phyloP scores from a whole-genome alignment of 2,329 filamentous ascomycete genomes.

The Fusarium pseudocircinatum region DNA sequence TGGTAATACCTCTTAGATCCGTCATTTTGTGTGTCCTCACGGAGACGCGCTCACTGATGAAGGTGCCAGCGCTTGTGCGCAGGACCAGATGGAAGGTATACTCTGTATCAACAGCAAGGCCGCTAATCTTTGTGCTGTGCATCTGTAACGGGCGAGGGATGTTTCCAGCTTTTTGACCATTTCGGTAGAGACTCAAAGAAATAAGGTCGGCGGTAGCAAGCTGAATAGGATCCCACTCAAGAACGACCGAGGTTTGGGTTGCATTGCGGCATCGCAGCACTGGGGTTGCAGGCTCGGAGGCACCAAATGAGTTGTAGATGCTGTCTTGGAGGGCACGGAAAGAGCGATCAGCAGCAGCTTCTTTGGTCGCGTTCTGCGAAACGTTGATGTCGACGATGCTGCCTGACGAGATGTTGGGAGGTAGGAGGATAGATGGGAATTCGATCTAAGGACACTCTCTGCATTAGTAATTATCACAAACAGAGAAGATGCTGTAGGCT shows the following conservation, averaged over 20 bases:
- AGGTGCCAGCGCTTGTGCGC: constrained; percentile 89
- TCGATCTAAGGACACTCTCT: constrained; percentile 75
- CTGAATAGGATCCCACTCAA: constrained; percentile 97
- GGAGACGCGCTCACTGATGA: constrained; percentile 80
- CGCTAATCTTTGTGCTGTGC: constrained; percentile 95
- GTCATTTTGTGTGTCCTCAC: constrained; percentile 99
- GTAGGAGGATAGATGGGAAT: constrained; percentile 96
- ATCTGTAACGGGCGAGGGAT: constrained; percentile 89
- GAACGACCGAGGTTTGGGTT: constrained; percentile 96
- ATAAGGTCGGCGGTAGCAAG: constrained; percentile 92
- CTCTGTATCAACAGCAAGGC: constrained; percentile 94
- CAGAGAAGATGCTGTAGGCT: constrained; percentile 45
- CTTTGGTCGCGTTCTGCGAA: constrained; percentile 82
- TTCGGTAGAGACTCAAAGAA: constrained; percentile 90
- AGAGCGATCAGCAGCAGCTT: constrained; percentile 75
- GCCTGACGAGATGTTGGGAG: constrained; percentile 92
- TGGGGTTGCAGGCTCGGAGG: constrained; percentile 78
- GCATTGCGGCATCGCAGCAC: constrained; percentile 92
- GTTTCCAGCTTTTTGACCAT: constrained; percentile 94
- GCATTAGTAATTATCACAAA: constrained; percentile 32
- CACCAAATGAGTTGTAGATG: constrained; percentile 88
- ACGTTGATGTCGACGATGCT: constrained; percentile 99
- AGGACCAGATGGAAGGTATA: constrained; percentile 95
- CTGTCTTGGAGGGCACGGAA: constrained; percentile 89
- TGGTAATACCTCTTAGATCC: constrained; percentile 92